phyloP scores from a whole-genome alignment of 1,284 basidiomycete species.

The Agaricales sp. region DNA sequence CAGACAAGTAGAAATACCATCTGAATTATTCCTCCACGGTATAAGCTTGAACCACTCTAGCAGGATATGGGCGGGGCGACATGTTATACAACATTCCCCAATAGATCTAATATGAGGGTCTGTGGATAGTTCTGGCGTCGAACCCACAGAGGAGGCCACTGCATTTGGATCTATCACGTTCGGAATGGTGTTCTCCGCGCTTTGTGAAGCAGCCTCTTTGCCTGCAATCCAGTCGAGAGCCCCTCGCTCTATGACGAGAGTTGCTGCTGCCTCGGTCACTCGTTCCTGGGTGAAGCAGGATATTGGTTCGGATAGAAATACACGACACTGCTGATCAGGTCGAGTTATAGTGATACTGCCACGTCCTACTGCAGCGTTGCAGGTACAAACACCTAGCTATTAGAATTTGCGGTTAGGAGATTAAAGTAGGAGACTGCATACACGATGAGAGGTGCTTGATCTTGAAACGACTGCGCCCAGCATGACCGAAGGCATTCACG shows the following conservation, averaged over 20 bases:
- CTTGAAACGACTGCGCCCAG: no score
- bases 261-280: background rate
- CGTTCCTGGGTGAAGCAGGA: background rate
- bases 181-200: background rate
- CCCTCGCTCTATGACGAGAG: background rate
- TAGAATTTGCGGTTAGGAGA: no score
- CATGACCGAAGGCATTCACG: no score
- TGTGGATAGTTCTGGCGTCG: no score
- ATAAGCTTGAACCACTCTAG: background rate
- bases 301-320: background rate
- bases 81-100: background rate
- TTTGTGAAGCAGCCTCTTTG: background rate
- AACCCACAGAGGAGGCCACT: no score
- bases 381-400: no score
- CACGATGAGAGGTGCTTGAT: no score
- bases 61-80: background rate
- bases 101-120: background rate
- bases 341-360: background rate
- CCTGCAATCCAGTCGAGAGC: background rate
- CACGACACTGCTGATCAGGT: background rate
- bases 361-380: background rate
- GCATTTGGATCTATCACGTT: no score
- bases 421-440: no score
- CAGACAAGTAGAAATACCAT: no score
- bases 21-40: no score